phyloP scores from a whole-genome alignment of 2,329 filamentous ascomycete species.

The Cladophialophora yegresii region DNA sequence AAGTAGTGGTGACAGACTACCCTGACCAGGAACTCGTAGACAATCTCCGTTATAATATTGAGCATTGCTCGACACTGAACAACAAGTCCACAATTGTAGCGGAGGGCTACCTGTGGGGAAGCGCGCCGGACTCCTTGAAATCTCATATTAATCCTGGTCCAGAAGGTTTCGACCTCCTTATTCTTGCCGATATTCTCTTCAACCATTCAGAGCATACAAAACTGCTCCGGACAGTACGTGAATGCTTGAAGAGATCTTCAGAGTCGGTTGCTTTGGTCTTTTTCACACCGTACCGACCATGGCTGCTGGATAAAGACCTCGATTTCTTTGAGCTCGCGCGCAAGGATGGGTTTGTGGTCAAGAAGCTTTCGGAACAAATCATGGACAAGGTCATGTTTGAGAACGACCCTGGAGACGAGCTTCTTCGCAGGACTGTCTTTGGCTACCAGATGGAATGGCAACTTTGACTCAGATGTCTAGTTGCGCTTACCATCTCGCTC shows the following conservation, averaged over 20 bases:
- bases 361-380: constrained; percentile 76
- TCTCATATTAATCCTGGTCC: constrained; percentile 51
- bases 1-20: constrained; percentile 80
- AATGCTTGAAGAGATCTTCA: constrained; percentile 61
- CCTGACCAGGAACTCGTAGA: constrained; percentile 80
- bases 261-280: constrained; percentile 76
- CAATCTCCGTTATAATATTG: constrained; percentile 76
- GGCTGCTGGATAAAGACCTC: constrained; percentile 81
- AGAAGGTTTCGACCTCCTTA: constrained; percentile 70
- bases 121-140: constrained; percentile 60
- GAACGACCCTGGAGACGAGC: constrained; percentile 80
- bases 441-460: constrained; percentile 72
- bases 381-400: constrained; percentile 89
- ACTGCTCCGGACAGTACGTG: constrained; percentile 69
- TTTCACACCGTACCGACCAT: constrained; percentile 91
- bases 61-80: constrained; percentile 53
- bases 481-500: constrained; percentile 3
- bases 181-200: constrained; percentile 87
- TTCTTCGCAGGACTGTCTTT: constrained; percentile 77
- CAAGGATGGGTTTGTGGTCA: constrained; percentile 70
- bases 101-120: constrained; percentile 83
- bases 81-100: constrained; percentile 54
- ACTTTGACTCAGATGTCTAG: constrained; percentile 7
- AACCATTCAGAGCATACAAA: constrained; percentile 84
- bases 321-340: constrained; percentile 79